These are phyloP conservation scores for Emmonsia crescens DNA, from an alignment of 2,329 filamentous ascomycete genomes.

Conservation along the genomic window DNA sequence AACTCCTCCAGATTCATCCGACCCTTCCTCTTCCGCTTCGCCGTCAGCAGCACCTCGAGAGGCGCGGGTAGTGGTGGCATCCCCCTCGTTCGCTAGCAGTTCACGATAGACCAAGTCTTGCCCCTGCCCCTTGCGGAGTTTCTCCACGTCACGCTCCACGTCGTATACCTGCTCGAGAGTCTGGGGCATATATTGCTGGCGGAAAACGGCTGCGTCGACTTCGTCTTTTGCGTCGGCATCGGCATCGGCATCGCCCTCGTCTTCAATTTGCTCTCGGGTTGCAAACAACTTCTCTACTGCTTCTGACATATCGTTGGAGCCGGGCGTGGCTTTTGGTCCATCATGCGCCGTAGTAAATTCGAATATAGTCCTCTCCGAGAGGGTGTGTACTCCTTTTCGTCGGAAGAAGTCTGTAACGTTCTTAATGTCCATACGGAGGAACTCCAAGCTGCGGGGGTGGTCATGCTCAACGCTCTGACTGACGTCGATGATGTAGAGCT, in stretches of 20 bases:
- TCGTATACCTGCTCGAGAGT: constrained; percentile 95
- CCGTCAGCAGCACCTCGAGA: constrained; percentile 13
- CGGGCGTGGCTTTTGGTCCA: constrained; percentile 31
- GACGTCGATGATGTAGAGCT: constrained; percentile 91
- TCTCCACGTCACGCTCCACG: constrained; percentile 78
- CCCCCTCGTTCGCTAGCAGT: constrained; percentile 61
- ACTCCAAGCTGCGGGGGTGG: constrained; percentile 83
- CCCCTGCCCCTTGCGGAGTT: constrained; percentile 61
- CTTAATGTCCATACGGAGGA: constrained; percentile 96
- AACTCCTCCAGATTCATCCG: constrained; percentile 28
- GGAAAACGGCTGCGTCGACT: constrained; percentile 83
- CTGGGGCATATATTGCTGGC: constrained; percentile 92
- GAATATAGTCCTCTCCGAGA: constrained; percentile 72
- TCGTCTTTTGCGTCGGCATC: constrained; percentile 49
- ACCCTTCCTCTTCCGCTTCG: constrained; percentile 22
- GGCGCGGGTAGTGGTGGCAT: neutral
- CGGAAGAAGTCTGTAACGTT: constrained; percentile 91
- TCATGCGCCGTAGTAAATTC: constrained; percentile 62
- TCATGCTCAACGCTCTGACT: constrained; percentile 96
- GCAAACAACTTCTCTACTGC: constrained; percentile 58
- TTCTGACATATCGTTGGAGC: constrained; percentile 46
- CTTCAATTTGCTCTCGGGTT: constrained; percentile 38
- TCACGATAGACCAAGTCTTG: constrained; percentile 75
- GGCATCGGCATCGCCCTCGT: constrained; percentile 33
- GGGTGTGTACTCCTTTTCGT: constrained; percentile 67